phyloP scores from a whole-genome alignment of 2,329 filamentous ascomycete genomes.

The Ascochyta rabiei region DNA sequence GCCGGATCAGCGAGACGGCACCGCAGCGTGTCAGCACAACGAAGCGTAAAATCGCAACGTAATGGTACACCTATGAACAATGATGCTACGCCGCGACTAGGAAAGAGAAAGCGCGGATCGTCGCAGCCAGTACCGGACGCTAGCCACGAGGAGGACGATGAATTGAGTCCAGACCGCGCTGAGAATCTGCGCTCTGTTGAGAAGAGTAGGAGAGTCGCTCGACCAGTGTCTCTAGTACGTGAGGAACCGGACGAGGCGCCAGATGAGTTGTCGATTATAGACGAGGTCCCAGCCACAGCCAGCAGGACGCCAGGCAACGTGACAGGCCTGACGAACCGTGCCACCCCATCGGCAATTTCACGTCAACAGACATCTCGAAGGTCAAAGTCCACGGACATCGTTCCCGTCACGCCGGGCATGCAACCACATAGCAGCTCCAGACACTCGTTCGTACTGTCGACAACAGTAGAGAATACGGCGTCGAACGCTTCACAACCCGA shows the following conservation, averaged over 20 bases:
- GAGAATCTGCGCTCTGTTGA: conserved; percentile 36
- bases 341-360: conserved; percentile 19
- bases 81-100: conserved; percentile 37
- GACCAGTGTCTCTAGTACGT: conserved; percentile 30
- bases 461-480: conserved; percentile 19
- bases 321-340: conserved; percentile 17
- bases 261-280: conserved; percentile 38
- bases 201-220: conserved; percentile 33
- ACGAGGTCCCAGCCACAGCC: conserved; percentile 23
- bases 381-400: conserved; percentile 30
- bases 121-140: conserved; percentile 19
- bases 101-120: conserved; percentile 44
- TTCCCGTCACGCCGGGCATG: conserved; percentile 33
- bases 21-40: conserved; percentile 38
- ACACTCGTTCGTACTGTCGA: conserved; percentile 19
- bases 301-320: conserved; percentile 18
- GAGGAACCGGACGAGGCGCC: conserved; percentile 35
- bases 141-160: conserved; percentile 36
- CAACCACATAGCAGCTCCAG: conserved; percentile 21
- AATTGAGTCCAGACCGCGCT: conserved; percentile 41
- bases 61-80: conserved; percentile 24
- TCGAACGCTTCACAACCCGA: conserved; percentile 19
- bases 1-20: conserved; percentile 34
- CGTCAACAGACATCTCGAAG: conserved; percentile 17
- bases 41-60: conserved; percentile 27